These are phyloP conservation scores for Pseudonitzschia delicatissima DNA, from an alignment of 108 stramenopile species.

Conservation along the genomic window DNA sequence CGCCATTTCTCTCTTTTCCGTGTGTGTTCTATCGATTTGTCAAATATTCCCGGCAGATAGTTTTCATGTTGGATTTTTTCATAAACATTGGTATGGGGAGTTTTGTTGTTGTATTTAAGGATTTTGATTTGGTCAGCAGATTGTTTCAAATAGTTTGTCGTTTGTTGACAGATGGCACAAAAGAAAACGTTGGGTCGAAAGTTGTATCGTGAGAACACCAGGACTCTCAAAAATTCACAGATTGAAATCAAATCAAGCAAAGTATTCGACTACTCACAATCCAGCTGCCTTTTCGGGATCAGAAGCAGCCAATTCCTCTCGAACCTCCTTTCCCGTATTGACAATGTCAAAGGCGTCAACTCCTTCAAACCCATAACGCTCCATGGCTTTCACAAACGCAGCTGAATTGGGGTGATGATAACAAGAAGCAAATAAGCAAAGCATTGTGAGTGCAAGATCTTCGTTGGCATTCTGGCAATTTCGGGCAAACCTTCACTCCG, in stretches of 20 bases:
- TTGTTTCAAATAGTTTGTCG: neutral
- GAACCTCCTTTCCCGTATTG: constrained; percentile 58
- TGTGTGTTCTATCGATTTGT: constrained; percentile 49
- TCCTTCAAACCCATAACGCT: constrained; percentile 56
- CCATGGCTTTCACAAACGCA: constrained; percentile 71
- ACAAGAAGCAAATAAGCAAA: neutral
- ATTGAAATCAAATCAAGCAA: too few relatives aligned
- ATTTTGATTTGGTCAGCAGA: neutral
- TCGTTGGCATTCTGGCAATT: too few relatives aligned
- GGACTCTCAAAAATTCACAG: too few relatives aligned
- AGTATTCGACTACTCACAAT: constrained; percentile 54
- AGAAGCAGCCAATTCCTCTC: constrained; percentile 52
- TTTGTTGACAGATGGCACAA: neutral
- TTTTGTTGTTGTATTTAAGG: neutral
- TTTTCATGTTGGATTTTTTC: too few relatives aligned
- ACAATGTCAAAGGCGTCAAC: constrained; percentile 74
- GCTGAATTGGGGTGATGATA: neutral
- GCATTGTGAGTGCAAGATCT: too few relatives aligned
- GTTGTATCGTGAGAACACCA: too few relatives aligned
- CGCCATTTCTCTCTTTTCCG: constrained; percentile 68
- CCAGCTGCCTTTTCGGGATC: constrained; percentile 59
- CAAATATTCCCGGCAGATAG: too few relatives aligned
- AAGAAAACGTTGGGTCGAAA: neutral
- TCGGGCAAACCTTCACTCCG: too few relatives aligned
- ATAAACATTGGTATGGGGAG: neutral